These are phyloP conservation scores for Trametes hirsuta DNA, from an alignment of 1,284 basidiomycete species.

Conservation along the genomic window DNA sequence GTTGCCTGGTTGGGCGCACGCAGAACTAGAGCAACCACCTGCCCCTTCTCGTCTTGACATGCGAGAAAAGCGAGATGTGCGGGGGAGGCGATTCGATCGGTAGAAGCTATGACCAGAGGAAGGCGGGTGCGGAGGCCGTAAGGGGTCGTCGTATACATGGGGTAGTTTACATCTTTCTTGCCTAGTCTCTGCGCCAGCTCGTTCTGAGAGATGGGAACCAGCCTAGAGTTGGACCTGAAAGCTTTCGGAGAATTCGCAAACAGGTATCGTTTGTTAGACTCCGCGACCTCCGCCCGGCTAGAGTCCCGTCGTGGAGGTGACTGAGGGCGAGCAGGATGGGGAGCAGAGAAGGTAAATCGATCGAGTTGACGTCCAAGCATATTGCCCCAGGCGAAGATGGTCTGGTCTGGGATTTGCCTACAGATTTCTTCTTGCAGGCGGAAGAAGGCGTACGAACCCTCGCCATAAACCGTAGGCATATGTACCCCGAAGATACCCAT, in stretches of 20 bases:
- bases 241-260: too few species aligned
- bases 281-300: neutral
- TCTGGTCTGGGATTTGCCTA: slow-evolving; percentile 13
- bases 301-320: neutral
- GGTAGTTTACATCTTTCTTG: neutral
- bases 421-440: slow-evolving; percentile 15
- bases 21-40: slow-evolving; percentile 6
- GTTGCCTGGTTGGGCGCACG: neutral
- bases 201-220: neutral
- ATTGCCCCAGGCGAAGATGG: slow-evolving; percentile 13
- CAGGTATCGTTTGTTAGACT: too few species aligned
- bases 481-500: slow-evolving; percentile 16
- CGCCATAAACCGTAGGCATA: slow-evolving; percentile 12
- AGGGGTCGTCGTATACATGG: slow-evolving; percentile 11
- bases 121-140: slow-evolving; percentile 13
- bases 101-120: slow-evolving; percentile 5
- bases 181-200: neutral
- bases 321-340: neutral
- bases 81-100: neutral
- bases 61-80: slow-evolving; percentile 14
- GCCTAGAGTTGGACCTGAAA: neutral
- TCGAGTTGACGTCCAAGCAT: neutral
- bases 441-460: slow-evolving; percentile 11
- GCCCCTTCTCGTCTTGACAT: neutral
- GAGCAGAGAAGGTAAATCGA: neutral